Conservation (phyloP, 202 grass and related monocot species). For the Panicum virgatum region DNA sequence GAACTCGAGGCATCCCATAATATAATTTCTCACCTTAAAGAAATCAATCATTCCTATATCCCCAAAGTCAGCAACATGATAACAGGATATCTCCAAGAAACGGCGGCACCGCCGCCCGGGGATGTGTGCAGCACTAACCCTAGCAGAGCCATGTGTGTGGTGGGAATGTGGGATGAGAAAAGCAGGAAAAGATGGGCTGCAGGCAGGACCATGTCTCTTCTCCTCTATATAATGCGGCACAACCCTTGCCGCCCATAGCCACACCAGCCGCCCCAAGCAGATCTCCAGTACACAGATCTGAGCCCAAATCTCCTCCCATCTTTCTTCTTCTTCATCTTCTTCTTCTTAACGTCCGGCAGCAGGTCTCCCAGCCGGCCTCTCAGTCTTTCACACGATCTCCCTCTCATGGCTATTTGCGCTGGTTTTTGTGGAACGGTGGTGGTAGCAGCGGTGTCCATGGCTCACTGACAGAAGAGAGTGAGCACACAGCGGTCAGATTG, state of each 20-base stretch:
- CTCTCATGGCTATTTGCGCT: neutral
- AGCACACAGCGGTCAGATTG: constrained; percentile 56
- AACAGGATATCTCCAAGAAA: constrained; percentile 12
- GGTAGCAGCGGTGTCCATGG: neutral
- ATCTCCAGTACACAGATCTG: constrained; percentile 45
- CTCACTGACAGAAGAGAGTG: constrained; percentile 78
- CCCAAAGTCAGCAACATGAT: neutral
- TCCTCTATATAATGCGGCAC: constrained; percentile 34
- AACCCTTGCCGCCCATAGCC: neutral
- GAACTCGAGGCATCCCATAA: neutral
- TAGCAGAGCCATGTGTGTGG: constrained; percentile 12
- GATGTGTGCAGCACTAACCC: constrained; percentile 33
- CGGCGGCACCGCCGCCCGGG: neutral
- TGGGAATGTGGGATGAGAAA: constrained; percentile 13
- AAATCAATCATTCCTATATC: constrained; percentile 30
- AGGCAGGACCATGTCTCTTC: neutral
- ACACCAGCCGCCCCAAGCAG: constrained; percentile 24
- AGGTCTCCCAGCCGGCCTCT: neutral
- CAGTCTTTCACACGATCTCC: neutral
- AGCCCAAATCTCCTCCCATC: neutral
- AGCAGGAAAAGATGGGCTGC: neutral
- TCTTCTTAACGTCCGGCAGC: neutral
- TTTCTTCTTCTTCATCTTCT: too few relatives aligned
- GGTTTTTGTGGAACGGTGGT: neutral
- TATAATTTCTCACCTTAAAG: neutral